Conservation (phyloP, 371 early-diverging fungal genomes). For the Parasitella parasitica region DNA sequence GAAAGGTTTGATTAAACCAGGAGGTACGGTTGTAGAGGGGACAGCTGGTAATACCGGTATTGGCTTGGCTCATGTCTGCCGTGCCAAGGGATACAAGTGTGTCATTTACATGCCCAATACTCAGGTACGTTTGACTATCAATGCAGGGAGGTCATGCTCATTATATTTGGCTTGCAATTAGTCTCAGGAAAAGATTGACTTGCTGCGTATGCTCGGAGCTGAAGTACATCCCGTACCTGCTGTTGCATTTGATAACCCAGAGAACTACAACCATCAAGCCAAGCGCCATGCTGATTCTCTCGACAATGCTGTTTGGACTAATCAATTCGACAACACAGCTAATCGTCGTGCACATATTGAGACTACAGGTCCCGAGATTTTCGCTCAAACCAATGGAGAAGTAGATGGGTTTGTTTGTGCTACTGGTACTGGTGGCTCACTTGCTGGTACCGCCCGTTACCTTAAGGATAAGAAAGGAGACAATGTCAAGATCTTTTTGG, state of each 20-base stretch:
- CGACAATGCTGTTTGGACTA: constrained; percentile 93
- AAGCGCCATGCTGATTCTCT: constrained; percentile 76
- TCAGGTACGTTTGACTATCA: constrained; percentile 51
- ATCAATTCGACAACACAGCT: constrained; percentile 87
- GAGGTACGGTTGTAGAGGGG: constrained; percentile 95
- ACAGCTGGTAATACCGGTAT: constrained; percentile 98
- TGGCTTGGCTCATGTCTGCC: constrained; percentile 94
- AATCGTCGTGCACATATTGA: constrained; percentile 92
- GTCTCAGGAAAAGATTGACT: constrained; percentile 93
- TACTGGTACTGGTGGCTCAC: constrained; percentile 93
- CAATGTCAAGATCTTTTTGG: constrained; percentile 75
- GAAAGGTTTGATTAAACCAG: constrained; percentile 77
- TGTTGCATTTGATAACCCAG: constrained; percentile 87
- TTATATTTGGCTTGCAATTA: too few relatives aligned
- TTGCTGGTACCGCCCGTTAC: constrained; percentile 84
- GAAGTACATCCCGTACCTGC: constrained; percentile 89
- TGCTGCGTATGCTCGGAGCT: constrained; percentile 89
- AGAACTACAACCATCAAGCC: constrained; percentile 96
- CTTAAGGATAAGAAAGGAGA: constrained; percentile 72
- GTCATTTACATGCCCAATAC: constrained; percentile 98
- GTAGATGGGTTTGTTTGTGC: constrained; percentile 90
- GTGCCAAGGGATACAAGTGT: constrained; percentile 93
- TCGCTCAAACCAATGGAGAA: constrained; percentile 77
- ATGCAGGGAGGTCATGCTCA: too few relatives aligned
- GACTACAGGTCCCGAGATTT: constrained; percentile 95